Evolutionary conservation across 768 basidiomycete genomes (phyloP).

Genomic region (Termitomyces eurrhizus): DNA sequence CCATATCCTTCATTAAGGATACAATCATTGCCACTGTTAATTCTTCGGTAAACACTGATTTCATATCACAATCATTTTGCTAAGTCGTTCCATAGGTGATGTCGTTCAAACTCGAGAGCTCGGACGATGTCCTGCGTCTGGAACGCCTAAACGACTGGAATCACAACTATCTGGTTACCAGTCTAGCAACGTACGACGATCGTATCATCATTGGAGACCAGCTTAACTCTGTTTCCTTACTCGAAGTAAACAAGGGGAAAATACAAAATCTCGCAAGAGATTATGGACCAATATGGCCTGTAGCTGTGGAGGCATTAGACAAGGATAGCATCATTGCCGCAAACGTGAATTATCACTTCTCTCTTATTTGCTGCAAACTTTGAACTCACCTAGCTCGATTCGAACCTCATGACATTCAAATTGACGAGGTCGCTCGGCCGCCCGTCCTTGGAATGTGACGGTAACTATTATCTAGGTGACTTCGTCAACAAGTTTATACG

Average conservation of each 20-base stretch:
- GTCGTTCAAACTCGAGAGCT: slow-evolving; percentile 29
- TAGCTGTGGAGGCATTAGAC: slow-evolving; percentile 56
- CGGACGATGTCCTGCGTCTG: slow-evolving; percentile 23
- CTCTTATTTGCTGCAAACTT: slow-evolving; percentile 1
- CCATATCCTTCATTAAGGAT: slow-evolving; percentile 45
- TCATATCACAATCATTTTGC: background rate
- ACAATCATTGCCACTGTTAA: slow-evolving; percentile 70
- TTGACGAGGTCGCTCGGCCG: slow-evolving; percentile 40
- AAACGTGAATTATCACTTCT: slow-evolving; percentile 49
- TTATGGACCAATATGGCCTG: slow-evolving; percentile 72
- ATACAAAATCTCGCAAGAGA: slow-evolving; percentile 64
- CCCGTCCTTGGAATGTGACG: slow-evolving; percentile 54
- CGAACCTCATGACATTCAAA: slow-evolving; percentile 64
- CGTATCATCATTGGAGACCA: slow-evolving; percentile 74
- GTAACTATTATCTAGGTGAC: slow-evolving; percentile 73
- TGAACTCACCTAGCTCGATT: slow-evolving; percentile 46
- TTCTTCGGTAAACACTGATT: slow-evolving; percentile 52
- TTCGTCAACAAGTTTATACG: slow-evolving; percentile 70
- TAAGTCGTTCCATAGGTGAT: slow-evolving; percentile 35
- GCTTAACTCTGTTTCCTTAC: slow-evolving; percentile 71
- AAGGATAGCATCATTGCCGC: slow-evolving; percentile 61
- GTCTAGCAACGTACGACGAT: slow-evolving; percentile 52
- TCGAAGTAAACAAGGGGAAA: slow-evolving; percentile 44
- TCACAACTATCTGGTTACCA: slow-evolving; percentile 77
- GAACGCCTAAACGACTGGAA: slow-evolving; percentile 59